These are phyloP conservation scores for Neonectria punicea DNA, from an alignment of 2,329 filamentous ascomycete species.

Conservation along the genomic window DNA sequence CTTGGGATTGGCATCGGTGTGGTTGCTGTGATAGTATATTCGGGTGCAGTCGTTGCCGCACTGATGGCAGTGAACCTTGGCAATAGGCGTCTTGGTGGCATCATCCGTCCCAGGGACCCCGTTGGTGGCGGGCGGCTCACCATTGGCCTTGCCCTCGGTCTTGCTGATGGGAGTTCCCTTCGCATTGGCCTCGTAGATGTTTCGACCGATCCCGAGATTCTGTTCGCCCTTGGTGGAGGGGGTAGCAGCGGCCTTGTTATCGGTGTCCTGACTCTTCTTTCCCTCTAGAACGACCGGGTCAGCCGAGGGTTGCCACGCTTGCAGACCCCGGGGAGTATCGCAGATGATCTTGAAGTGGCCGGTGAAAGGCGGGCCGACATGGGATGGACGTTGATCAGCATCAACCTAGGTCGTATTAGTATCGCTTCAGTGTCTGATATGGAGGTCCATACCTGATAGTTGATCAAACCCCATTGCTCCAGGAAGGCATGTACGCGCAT, in stretches of 20 bases:
- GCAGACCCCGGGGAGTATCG: conserved; percentile 92
- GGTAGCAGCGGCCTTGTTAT: conserved; percentile 74
- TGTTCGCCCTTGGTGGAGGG: conserved; percentile 80
- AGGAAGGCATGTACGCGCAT: conserved; percentile 99
- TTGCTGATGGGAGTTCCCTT: conserved; percentile 79
- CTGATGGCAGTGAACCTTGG: conserved; percentile 84
- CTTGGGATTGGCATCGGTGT: conserved; percentile 69
- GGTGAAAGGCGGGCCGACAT: conserved; percentile 95
- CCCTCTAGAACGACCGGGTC: conserved; percentile 74
- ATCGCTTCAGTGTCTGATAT: conserved; percentile 3
- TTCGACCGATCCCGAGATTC: conserved; percentile 92
- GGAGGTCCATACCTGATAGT: conserved; percentile 81
- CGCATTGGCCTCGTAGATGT: conserved; percentile 93
- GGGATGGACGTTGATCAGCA: conserved; percentile 92
- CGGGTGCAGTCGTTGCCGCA: conserved; percentile 90
- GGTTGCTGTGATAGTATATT: conserved; percentile 68
- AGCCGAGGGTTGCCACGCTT: conserved; percentile 92
- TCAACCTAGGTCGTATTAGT: conserved; percentile 76
- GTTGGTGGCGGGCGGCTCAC: conserved; percentile 75
- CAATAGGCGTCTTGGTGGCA: conserved; percentile 71
- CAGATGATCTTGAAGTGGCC: conserved; percentile 97
- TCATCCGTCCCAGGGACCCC: conserved; percentile 70
- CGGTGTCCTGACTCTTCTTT: conserved; percentile 73
- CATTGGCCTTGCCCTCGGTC: conserved; percentile 77
- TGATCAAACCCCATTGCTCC: conserved; percentile 98